These are phyloP conservation scores for Ustilago trichophora DNA, from an alignment of 1,284 basidiomycete species.

Conservation along the genomic window DNA sequence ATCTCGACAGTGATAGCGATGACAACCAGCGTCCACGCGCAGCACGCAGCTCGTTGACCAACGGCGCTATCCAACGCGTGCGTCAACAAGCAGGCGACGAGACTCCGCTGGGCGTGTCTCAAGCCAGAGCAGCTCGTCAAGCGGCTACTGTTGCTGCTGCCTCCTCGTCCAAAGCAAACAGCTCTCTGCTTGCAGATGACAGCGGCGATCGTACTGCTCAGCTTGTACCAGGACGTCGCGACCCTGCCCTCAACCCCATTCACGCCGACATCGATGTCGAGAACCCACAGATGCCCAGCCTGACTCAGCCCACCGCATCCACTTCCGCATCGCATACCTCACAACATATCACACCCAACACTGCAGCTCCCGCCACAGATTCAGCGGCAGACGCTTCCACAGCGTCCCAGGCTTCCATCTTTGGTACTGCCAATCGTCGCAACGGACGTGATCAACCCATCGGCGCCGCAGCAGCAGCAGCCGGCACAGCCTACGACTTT, in stretches of 20 bases:
- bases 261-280: constrained; percentile 35
- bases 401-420: constrained; percentile 31
- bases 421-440: constrained; percentile 26
- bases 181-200: constrained; percentile 21
- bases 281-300: constrained; percentile 23
- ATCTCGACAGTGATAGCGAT: neutral
- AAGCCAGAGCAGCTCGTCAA: constrained; percentile 27
- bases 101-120: constrained; percentile 38
- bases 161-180: constrained; percentile 3
- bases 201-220: constrained; percentile 34
- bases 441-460: constrained; percentile 28
- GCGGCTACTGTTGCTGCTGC: constrained; percentile 10
- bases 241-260: constrained; percentile 4
- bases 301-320: neutral
- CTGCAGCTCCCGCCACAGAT: neutral
- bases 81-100: constrained; percentile 41
- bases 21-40: constrained; percentile 19
- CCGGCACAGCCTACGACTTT: constrained; percentile 42
- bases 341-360: neutral
- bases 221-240: constrained; percentile 27
- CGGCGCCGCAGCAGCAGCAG: constrained; percentile 7
- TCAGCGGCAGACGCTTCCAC: constrained; percentile 7
- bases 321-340: neutral
- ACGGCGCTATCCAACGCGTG: constrained; percentile 34
- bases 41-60: constrained; percentile 38